Percentiles rank a stretch among this genome's conserved stretches.
Conservation (phyloP, 1,139 yeast species). For the Ogataea hybrid region DNA sequence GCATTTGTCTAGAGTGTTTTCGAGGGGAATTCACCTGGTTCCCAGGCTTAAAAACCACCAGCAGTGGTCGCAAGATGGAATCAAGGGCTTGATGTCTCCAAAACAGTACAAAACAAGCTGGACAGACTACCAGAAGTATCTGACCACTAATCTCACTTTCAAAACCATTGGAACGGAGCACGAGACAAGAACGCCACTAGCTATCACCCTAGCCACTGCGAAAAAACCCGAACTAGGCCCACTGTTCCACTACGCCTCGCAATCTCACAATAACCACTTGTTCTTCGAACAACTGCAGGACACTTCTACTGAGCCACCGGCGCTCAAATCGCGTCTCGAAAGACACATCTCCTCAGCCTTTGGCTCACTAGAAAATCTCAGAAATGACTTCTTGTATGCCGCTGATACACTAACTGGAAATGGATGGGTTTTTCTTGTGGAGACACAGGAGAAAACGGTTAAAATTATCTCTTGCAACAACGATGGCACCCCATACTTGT, state of each 20-base stretch:
- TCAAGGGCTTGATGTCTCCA: slow-evolving; percentile 69
- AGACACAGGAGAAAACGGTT: slow-evolving; percentile 64
- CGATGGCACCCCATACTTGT: slow-evolving; percentile 89
- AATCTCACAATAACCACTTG: slow-evolving; percentile 89
- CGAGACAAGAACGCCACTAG: slow-evolving; percentile 77
- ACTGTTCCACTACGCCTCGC: slow-evolving; percentile 85
- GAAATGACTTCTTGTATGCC: slow-evolving; percentile 48
- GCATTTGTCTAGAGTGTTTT: slow-evolving; percentile 1
- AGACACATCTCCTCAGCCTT: slow-evolving; percentile 35
- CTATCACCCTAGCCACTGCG: slow-evolving; percentile 71
- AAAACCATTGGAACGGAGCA: slow-evolving; percentile 76
- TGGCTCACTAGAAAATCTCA: slow-evolving; percentile 52
- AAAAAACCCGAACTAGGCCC: slow-evolving; percentile 66
- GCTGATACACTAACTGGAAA: slow-evolving; percentile 62
- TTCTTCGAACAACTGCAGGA: slow-evolving; percentile 66
- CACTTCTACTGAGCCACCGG: slow-evolving; percentile 35
- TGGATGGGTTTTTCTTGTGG: slow-evolving; percentile 91
- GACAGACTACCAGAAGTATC: slow-evolving; percentile 72
- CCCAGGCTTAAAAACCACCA: slow-evolving; percentile 53
- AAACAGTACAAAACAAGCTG: slow-evolving; percentile 73
- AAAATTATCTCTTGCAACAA: slow-evolving; percentile 66
- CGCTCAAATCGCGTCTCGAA: slow-evolving; percentile 32
- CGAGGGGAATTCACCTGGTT: slow-evolving; percentile 56
- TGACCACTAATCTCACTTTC: slow-evolving; percentile 68
- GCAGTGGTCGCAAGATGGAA: slow-evolving; percentile 47